Evolutionary conservation across 2,329 filamentous ascomycete species (phyloP), one percentile per base, ranked within the genome.

Genomic region (Cordyceps sp.): DNA sequence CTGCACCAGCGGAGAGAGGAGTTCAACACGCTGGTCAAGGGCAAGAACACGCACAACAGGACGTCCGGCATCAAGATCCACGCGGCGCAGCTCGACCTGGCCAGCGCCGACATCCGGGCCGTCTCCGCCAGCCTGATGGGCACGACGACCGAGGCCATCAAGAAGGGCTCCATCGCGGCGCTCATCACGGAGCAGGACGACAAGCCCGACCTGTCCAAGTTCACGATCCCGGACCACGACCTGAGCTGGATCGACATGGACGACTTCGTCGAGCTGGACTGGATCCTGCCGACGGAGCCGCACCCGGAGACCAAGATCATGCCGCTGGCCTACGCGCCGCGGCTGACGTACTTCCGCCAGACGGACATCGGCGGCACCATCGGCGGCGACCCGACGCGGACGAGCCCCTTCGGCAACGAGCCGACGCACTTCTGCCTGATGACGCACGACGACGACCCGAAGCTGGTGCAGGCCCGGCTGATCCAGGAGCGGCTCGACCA

Each of bases 241-340:
- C 76, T 85, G 42, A 85, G 78, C 34, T 98, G 90, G 90, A 86
- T 98, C 39, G 90, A 98, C 47, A 96, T 98, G 85, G 90, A 98
- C 49, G 90, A 98, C 50, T 98, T 98, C 54, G 86, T 98, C 20
- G 90, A 98, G 52, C 61, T 98, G 16, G 92, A 94, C 50, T 96
- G 88, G 88, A 86, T 93, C 33, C 58, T 94, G 17, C 88, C 88
- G 1, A 79, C 83, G 12, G 83, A 93, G 47, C 73, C 79, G 21
- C 92, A 93, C 42, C 86, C 88, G 1, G 79, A 92, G 42, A 96
- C 88, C 1, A 86, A 90, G 52, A 98, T 98, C 29, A 57, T 98
- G 33, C 92, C 92, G 0, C 66, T 98, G 8, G 86, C 82, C 0
- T 96, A 78, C 45, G 83, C 88, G 15, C 92, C 90, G n/a, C 73